A percentile compares a stretch with the other conserved stretches of the same genome.
These are phyloP conservation scores for Syncephalastrum contaminatum DNA, from an alignment of 371 early-diverging fungal species.

Conservation along the genomic window DNA sequence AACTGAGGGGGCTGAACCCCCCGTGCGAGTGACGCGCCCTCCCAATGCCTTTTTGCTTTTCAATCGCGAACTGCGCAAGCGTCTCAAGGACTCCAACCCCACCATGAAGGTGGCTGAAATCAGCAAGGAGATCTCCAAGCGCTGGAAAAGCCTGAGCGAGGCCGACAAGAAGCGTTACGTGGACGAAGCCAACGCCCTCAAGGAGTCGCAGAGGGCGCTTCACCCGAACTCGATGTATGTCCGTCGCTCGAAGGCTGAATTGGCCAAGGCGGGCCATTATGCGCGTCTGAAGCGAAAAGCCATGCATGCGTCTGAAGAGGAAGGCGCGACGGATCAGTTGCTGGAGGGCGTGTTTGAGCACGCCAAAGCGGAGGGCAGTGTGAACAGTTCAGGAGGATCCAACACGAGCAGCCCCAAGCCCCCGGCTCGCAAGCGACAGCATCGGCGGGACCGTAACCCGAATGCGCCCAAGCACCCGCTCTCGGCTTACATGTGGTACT, in stretches of 20 bases:
- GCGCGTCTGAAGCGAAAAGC: conserved; percentile 19
- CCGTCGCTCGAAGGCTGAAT: conserved; percentile 65
- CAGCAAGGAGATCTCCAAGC: conserved; percentile 59
- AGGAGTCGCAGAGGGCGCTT: conserved; percentile 37
- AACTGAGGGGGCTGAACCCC: conserved; percentile 10
- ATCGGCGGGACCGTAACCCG: conserved; percentile 54
- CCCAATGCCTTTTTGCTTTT: conserved; percentile 69
- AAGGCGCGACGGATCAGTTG: conserved; percentile 6
- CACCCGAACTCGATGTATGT: conserved; percentile 69
- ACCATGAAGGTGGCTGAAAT: conserved; percentile 66
- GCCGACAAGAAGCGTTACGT: conserved; percentile 38
- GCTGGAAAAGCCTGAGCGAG: conserved; percentile 54
- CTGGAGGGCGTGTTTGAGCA: too few relatives aligned
- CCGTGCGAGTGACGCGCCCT: conserved; percentile 58
- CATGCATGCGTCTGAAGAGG: background rate
- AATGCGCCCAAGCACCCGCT: conserved; percentile 79
- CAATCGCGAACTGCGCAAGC: conserved; percentile 65
- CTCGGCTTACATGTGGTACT: conserved; percentile 73
- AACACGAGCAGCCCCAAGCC: conserved; percentile 1
- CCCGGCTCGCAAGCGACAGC: conserved; percentile 23
- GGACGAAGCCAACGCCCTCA: conserved; percentile 38
- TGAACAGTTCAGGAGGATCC: conserved; percentile 5
- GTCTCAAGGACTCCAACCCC: conserved; percentile 62
- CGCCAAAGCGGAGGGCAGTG: background rate
- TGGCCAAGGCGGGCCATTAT: conserved; percentile 55